Conservation (phyloP, 495 filamentous ascomycete genomes). For the Aspergillus egyptiacus region DNA sequence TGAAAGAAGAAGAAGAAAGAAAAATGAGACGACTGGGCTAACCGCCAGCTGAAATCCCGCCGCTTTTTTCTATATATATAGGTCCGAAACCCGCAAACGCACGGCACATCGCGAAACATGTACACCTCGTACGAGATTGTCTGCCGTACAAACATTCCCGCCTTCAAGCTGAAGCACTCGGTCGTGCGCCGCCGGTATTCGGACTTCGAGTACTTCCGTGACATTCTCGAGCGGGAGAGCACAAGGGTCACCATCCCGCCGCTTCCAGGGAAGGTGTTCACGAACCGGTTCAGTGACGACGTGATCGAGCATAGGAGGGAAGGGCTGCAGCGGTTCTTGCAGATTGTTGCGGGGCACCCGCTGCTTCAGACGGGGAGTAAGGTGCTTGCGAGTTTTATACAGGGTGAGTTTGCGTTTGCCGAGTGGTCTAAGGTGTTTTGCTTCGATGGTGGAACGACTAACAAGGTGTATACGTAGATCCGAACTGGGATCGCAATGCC, state of each 20-base stretch:
- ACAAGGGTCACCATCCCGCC: slow-evolving; percentile 94
- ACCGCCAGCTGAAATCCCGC: not conserved
- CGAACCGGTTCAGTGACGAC: slow-evolving; percentile 95
- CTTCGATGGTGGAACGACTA: slow-evolving; percentile 5
- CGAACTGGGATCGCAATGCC: slow-evolving; percentile 36
- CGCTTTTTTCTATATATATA: slow-evolving; percentile 25
- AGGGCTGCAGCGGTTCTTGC: slow-evolving; percentile 89
- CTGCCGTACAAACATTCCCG: slow-evolving; percentile 96
- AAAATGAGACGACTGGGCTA: no score
- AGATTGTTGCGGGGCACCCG: slow-evolving; percentile 96
- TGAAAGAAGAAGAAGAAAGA: no score
- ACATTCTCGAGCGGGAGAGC: slow-evolving; percentile 92
- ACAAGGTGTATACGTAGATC: slow-evolving; percentile 19
- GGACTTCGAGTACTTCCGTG: slow-evolving; percentile 98
- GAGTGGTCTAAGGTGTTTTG: not conserved
- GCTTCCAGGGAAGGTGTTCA: slow-evolving; percentile 94
- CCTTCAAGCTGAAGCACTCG: slow-evolving; percentile 87
- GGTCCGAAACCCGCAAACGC: slow-evolving; percentile 93
- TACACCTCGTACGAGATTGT: slow-evolving; percentile 98
- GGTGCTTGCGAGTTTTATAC: slow-evolving; percentile 90
- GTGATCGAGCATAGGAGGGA: slow-evolving; percentile 94
- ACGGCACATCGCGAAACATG: slow-evolving; percentile 90
- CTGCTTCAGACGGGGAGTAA: slow-evolving; percentile 96
- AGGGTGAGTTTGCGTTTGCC: slow-evolving; percentile 56
- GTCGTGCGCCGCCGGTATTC: slow-evolving; percentile 88